Evolutionary conservation across 495 filamentous ascomycete species (phyloP), one percentile per base, ranked within the genome.

Genomic region (Viridothelium virens): DNA sequence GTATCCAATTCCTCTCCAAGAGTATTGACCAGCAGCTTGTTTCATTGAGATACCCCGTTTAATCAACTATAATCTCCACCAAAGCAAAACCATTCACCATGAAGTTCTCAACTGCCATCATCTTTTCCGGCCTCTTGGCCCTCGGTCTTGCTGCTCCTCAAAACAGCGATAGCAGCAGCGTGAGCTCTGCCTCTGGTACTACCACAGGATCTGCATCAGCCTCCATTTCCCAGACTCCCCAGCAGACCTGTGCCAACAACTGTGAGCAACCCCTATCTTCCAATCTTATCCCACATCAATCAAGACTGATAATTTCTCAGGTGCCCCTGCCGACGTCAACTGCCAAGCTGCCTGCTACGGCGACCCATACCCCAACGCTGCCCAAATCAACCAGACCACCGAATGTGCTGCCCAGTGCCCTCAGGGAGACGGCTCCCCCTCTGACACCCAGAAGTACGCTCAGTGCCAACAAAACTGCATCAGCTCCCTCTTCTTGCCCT

Each of bases 31-130:
- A 12, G 59, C 31, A 61, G 47, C 63, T 34, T 47, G 44, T 1
- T 68, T 66, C n/a, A n/a, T 41, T 63, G 12, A 69, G 36, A 44
- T 65, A 65, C 65, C 63, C 9, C 72, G 65, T 62, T 74, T 70
- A 18, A 33, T 33, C 34, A 66, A 63, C 44, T 69, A 63, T 48
- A 50, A 33, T 37, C 6, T 46, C 62, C 33, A 37, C n/a, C 16
- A 64, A 48, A 64, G 18, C 34, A 63, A 25, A 44, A 18, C 36
- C 36, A 25, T 62, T 41, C 61, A 63, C n/a, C 39, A 48, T 64
- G 63, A 64, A 64, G 41, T 64, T 64, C 5, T 64, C 63, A 44
- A 7, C 33, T 16, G 41, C 63, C 4, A 36, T 59, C 53, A 33
- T 59, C 53, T 2, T 36, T 36, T 59, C 31, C 14, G 31, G 53